Base-by-base conservation (phyloP, 306 rosid species). In the Sophora flavescens region DNA sequence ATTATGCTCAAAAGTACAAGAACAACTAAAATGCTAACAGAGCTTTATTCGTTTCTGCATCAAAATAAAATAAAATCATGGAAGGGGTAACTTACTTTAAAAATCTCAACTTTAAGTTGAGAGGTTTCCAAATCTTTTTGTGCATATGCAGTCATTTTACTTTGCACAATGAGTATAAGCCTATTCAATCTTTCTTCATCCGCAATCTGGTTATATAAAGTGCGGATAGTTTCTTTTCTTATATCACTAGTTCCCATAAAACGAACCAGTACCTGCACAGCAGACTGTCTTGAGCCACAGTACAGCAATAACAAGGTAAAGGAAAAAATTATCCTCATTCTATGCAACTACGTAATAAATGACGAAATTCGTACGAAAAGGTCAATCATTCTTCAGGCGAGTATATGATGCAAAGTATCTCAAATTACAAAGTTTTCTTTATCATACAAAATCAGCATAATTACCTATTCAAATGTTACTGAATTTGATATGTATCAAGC, bases 91-190 rank as follows among this genome's bases (percentile, higher is more conserved):
- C 87, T 75, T 67, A 85, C 91, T 6, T 57, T 65, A 28, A 84
- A 38, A 30, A 76, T 82, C 78, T 88, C 90, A 79, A 79, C 89
- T 71, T 78, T 79, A 2, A 32, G 84, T 7, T 70, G 82, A 36
- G 53, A 61, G 1, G 10, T 70, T 6, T 70, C 64, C 59, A 84
- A 28, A 33, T 65, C 82, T 38, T 86, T 84, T 8, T 3, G 50
- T 4, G 88, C 88, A 77, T 1, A 70, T 0, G 76, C 0, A 54
- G 84, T 86, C 68, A 88, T 84, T 42, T 82, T 79, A 65, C 86
- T 81, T 72, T 88, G 86, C 70, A 77, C 63, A 44, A 88, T 17
- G 17, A 86, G 65, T 15, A 88, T 84, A 32, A 86, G 81, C 61
- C 77, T 3, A 2, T 69, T 71, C 77, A 80, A 62, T 16, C 15